phyloP scores from a whole-genome alignment of 2,329 filamentous ascomycete genomes.

The Trichoderma koningii region DNA sequence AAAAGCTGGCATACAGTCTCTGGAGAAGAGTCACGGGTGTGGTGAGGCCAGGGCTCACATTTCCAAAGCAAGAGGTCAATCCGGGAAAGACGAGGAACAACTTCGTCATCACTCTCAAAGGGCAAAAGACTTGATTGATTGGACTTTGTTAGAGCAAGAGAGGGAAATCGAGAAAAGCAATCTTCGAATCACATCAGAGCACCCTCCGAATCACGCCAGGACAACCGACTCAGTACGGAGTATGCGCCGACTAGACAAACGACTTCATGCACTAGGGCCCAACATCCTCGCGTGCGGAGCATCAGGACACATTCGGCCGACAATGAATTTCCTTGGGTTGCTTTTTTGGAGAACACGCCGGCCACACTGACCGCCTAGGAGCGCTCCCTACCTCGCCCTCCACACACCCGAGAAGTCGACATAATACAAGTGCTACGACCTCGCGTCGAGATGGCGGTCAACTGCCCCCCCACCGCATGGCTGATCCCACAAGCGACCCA shows the following conservation, averaged over 20 bases:
- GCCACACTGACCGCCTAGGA: slow-evolving; percentile 24
- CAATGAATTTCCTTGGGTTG: not conserved
- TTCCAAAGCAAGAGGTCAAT: slow-evolving; percentile 71
- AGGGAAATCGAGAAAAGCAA: not conserved
- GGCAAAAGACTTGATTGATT: slow-evolving; percentile 8
- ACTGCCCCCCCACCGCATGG: slow-evolving; percentile 13
- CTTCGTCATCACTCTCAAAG: slow-evolving; percentile 74
- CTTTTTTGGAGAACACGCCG: slow-evolving; percentile 4
- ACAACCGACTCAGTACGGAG: not conserved
- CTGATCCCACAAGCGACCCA: slow-evolving; percentile 20
- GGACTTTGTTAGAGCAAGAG: not conserved
- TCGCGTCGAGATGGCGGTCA: slow-evolving; percentile 25
- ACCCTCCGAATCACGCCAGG: not conserved
- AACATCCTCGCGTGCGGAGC: slow-evolving; percentile 29
- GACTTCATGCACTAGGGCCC: slow-evolving; percentile 35
- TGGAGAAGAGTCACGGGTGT: slow-evolving; percentile 59
- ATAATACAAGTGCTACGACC: not conserved
- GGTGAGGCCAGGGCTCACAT: slow-evolving; percentile 30
- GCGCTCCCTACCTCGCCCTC: slow-evolving; percentile 13
- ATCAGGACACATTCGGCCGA: slow-evolving; percentile 7
- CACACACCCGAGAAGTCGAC: slow-evolving; percentile 6
- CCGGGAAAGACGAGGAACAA: slow-evolving; percentile 82
- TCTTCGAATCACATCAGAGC: too few relatives aligned
- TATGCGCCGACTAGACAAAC: not conserved
- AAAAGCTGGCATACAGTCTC: slow-evolving; percentile 87